Percentiles rank a stretch among this genome's conserved stretches.
Evolutionary conservation across 2,329 filamentous ascomycete species (phyloP).

Genomic region (Atkinsonella texensis): DNA sequence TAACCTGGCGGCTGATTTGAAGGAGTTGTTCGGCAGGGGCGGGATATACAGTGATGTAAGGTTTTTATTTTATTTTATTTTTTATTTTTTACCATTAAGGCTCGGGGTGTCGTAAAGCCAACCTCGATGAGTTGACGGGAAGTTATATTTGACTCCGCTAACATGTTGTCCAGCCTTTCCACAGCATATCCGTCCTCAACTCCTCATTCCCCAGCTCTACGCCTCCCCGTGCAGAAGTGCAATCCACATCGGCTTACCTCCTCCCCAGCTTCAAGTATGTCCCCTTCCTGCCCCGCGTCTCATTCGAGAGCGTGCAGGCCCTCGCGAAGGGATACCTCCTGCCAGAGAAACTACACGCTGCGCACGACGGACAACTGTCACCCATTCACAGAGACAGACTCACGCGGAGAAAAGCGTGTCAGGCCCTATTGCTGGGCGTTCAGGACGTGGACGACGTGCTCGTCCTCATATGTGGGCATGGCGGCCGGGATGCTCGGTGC

Average conservation of each 20-base stretch:
- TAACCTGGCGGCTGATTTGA: conserved; percentile 60
- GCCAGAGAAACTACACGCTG: conserved; percentile 47
- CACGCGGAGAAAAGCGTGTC: conserved; percentile 39
- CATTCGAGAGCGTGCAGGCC: conserved; percentile 41
- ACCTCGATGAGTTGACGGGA: too few relatives aligned
- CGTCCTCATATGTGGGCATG: conserved; percentile 85
- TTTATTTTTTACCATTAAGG: too few relatives aligned
- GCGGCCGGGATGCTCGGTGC: conserved; percentile 68
- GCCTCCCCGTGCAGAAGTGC: conserved; percentile 30
- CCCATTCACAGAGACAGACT: conserved; percentile 43
- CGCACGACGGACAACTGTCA: conserved; percentile 44
- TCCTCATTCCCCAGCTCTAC: conserved; percentile 56
- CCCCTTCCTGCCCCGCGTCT: conserved; percentile 53
- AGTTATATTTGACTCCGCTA: not conserved
- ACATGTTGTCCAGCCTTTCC: conserved; percentile 52
- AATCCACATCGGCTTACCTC: conserved; percentile 57
- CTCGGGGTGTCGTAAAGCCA: too few relatives aligned
- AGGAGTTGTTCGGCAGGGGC: conserved; percentile 53
- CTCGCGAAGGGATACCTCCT: conserved; percentile 55
- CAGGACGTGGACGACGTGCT: conserved; percentile 53
- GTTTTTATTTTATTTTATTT: too few relatives aligned
- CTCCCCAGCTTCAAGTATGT: conserved; percentile 78
- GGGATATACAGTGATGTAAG: conserved; percentile 56
- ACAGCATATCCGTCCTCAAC: conserved; percentile 66
- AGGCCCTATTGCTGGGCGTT: conserved; percentile 40